Conservation (phyloP, 2,329 filamentous ascomycete genomes). For the Corynespora cassiicola region DNA sequence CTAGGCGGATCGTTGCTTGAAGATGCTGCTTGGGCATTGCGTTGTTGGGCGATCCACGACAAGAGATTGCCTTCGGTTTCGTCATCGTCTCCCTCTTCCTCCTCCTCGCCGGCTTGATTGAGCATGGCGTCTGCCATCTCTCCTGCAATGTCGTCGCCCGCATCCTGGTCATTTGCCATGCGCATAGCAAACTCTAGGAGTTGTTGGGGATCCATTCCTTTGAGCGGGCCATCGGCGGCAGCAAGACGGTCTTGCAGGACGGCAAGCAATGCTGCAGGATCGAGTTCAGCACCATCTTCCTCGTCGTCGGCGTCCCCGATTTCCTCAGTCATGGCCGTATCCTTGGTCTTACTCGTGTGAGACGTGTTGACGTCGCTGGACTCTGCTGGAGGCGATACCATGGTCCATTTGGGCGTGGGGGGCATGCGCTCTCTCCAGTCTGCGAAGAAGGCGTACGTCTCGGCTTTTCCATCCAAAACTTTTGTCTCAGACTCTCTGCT, state of each 20-base stretch:
- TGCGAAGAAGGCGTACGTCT: constrained; percentile 49
- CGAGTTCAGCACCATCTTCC: constrained; percentile 29
- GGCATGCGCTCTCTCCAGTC: constrained; percentile 53
- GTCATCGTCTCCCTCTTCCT: constrained; percentile 37
- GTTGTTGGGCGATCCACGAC: constrained; percentile 41
- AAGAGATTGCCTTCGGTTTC: constrained; percentile 37
- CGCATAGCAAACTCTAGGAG: constrained; percentile 52
- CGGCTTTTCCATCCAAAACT: constrained; percentile 32
- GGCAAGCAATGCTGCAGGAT: constrained; percentile 48
- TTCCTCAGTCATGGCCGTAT: constrained; percentile 21
- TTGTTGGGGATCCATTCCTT: constrained; percentile 49
- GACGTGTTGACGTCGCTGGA: constrained; percentile 16
- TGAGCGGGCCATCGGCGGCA: constrained; percentile 40
- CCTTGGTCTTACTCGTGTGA: constrained; percentile 12
- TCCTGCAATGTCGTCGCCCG: constrained; percentile 50
- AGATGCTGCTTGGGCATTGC: too few species aligned
- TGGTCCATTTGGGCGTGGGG: constrained; percentile 33
- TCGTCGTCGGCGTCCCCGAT: constrained; percentile 20
- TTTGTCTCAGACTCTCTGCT: constrained; percentile 28
- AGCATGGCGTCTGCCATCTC: constrained; percentile 52
- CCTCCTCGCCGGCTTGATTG: constrained; percentile 36
- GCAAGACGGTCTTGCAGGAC: constrained; percentile 42
- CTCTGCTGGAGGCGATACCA: constrained; percentile 18
- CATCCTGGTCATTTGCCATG: constrained; percentile 51
- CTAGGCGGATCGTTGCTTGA: constrained; percentile 16